Conservation (phyloP, 257 asterid genomes). For the Solanum rostratum region DNA sequence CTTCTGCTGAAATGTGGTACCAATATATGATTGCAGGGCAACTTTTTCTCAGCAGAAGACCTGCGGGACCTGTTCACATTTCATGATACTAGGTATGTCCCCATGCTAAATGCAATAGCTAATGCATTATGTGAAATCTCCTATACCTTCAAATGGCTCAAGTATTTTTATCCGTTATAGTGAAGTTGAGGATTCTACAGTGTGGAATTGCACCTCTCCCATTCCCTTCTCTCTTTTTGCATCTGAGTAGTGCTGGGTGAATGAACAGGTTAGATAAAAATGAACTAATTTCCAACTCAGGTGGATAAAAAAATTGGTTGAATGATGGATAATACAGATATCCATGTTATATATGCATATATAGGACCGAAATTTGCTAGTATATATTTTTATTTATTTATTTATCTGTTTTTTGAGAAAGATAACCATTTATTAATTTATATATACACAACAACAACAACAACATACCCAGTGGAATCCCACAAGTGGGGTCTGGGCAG, state of each 20-base stretch:
- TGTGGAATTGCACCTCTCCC: neutral
- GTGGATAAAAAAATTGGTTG: neutral
- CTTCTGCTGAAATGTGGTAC: neutral
- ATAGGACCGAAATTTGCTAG: neutral
- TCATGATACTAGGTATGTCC: constrained; percentile 62
- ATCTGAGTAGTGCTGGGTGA: neutral
- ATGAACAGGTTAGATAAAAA: neutral
- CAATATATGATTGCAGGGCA: constrained; percentile 47
- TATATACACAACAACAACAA: too few species aligned
- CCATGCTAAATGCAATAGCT: neutral
- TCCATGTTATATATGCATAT: neutral
- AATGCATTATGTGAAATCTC: neutral
- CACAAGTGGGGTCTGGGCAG: too few species aligned
- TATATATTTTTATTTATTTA: too few species aligned
- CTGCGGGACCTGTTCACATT: constrained; percentile 84
- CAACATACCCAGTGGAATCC: too few species aligned
- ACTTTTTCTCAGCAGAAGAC: constrained; percentile 79
- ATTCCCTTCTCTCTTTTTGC: neutral
- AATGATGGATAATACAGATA: neutral
- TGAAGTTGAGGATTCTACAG: neutral
- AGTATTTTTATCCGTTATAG: neutral
- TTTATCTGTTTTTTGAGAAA: too few species aligned
- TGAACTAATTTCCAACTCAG: neutral
- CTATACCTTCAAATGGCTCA: neutral
- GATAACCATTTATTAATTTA: too few species aligned